Conservation (phyloP, 345 rosid species). For the Eucalyptus decipiens region DNA sequence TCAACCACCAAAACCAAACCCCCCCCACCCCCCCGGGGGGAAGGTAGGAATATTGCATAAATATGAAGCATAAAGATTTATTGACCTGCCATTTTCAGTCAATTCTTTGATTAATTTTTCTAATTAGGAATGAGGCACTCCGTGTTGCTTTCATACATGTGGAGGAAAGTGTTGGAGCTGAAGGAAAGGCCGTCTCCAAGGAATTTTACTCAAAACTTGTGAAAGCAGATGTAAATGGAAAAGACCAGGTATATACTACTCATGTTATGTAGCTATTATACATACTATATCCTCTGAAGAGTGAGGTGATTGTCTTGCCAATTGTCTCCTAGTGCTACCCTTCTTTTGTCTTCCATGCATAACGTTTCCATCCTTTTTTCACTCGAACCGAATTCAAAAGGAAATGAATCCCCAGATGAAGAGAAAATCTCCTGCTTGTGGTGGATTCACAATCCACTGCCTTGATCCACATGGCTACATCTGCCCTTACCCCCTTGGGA, state of each 20-base stretch:
- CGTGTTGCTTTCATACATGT: constrained; percentile 95
- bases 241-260: constrained; percentile 68
- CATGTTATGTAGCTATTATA: background rate
- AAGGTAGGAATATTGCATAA: background rate
- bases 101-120: background rate
- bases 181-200: constrained; percentile 31
- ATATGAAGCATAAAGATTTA: background rate
- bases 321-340: background rate
- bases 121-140: constrained; percentile 82
- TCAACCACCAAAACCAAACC: background rate
- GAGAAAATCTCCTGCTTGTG: background rate
- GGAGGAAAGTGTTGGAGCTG: constrained; percentile 53
- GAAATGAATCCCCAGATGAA: background rate
- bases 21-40: too few species aligned
- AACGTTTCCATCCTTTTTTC: background rate
- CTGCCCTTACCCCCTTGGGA: background rate
- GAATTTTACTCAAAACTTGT: constrained; percentile 87
- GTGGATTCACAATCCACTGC: background rate
- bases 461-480: background rate
- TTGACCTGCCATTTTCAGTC: background rate
- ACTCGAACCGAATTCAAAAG: background rate
- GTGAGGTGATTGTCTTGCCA: background rate
- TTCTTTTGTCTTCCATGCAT: background rate
- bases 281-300: background rate
- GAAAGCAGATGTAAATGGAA: constrained; percentile 96